Conservation (phyloP, 352 stramenopile genomes). For the Salisapilia sapeloensis region DNA sequence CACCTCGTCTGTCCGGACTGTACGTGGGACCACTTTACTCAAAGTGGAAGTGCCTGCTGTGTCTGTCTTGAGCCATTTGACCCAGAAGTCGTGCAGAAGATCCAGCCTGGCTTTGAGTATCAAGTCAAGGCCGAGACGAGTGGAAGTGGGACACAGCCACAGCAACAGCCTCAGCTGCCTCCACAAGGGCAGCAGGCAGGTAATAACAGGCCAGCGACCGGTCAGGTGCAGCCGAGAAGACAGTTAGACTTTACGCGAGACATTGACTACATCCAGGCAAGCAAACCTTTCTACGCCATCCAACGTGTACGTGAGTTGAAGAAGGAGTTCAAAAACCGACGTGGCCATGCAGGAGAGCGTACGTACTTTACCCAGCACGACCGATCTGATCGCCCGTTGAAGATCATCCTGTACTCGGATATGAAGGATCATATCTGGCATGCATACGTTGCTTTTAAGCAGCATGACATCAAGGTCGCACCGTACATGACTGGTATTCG, state of each 20-base stretch:
- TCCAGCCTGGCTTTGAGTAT: slow-evolving; percentile 79
- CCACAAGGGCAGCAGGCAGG: neutral
- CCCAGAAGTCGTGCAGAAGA: slow-evolving; percentile 76
- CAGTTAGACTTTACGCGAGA: slow-evolving; percentile 11
- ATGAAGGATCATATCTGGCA: slow-evolving; percentile 71
- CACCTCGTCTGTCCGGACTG: slow-evolving; percentile 88
- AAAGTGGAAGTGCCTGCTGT: slow-evolving; percentile 26
- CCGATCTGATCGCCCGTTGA: slow-evolving; percentile 16
- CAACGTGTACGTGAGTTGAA: slow-evolving; percentile 43
- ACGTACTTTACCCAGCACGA: too few relatives aligned
- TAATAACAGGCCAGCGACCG: neutral
- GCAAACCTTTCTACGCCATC: slow-evolving; percentile 60
- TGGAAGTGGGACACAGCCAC: slow-evolving; percentile 3
- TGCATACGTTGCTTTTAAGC: slow-evolving; percentile 46
- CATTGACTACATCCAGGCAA: slow-evolving; percentile 29
- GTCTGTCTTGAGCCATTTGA: slow-evolving; percentile 46
- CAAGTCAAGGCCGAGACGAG: slow-evolving; percentile 10
- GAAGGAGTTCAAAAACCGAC: slow-evolving; percentile 15
- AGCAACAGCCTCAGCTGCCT: neutral
- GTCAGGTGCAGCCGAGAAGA: slow-evolving; percentile 4
- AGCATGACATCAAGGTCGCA: slow-evolving; percentile 36
- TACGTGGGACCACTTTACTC: slow-evolving; percentile 53
- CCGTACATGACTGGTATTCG: slow-evolving; percentile 44
- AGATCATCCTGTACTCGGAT: slow-evolving; percentile 74
- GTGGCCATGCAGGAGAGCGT: too few relatives aligned